Conservation (phyloP, 1,284 basidiomycete species). For the Moesziomyces globuligerus region DNA sequence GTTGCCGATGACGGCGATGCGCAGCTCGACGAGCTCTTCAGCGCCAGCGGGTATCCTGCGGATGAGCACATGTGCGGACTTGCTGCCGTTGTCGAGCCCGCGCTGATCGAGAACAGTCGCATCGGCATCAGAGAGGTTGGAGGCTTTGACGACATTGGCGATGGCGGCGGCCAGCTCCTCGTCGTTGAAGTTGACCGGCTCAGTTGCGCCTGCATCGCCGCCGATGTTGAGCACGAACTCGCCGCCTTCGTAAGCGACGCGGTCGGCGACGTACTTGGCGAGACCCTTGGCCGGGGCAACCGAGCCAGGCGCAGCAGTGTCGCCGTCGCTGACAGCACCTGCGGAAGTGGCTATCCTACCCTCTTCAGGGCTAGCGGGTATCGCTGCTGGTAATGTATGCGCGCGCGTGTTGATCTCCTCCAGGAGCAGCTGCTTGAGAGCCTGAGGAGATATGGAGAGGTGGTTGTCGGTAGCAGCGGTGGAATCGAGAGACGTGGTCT, state of each 20-base stretch:
- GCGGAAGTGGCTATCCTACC: not conserved
- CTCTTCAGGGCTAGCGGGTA: constrained; percentile 3
- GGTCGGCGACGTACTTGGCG: constrained; percentile 43
- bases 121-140: constrained; percentile 42
- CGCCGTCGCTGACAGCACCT: not conserved
- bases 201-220: not conserved
- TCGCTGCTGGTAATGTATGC: constrained; percentile 6
- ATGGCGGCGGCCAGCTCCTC: constrained; percentile 45
- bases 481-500: constrained; percentile 14
- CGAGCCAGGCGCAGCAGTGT: not conserved
- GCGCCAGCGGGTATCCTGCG: constrained; percentile 58
- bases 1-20: constrained; percentile 94
- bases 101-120: constrained; percentile 44
- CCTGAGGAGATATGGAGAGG: constrained; percentile 6
- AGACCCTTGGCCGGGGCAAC: constrained; percentile 23
- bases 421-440: constrained; percentile 41
- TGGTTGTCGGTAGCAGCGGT: constrained; percentile 2
- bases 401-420: constrained; percentile 21
- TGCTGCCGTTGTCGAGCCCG: constrained; percentile 15
- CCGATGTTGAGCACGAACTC: constrained; percentile 52
- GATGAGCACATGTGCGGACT: constrained; percentile 44
- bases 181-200: constrained; percentile 22
- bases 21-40: constrained; percentile 75
- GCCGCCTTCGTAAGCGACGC: constrained; percentile 45
- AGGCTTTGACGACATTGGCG: constrained; percentile 41